Conservation (phyloP, 2,329 filamentous ascomycete genomes). For the Thermothelomyces thermophilus region DNA sequence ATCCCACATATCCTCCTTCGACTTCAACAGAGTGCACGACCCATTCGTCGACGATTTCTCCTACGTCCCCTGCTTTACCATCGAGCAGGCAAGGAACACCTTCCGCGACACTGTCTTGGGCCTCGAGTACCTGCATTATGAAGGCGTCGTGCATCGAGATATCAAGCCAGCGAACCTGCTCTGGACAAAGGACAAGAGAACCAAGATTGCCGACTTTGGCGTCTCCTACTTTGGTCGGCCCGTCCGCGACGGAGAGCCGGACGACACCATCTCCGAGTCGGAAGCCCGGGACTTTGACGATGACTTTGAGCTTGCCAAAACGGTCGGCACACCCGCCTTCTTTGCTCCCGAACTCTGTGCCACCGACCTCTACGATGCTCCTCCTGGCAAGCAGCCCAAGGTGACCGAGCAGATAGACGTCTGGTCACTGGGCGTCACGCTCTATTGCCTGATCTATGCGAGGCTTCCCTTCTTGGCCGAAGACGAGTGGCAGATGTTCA, state of each 20-base stretch:
- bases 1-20: slow-evolving; percentile 61
- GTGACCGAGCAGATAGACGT: slow-evolving; percentile 93
- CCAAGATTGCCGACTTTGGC: slow-evolving; percentile 98
- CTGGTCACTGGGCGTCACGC: slow-evolving; percentile 92
- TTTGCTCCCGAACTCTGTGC: slow-evolving; percentile 96
- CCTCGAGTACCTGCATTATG: slow-evolving; percentile 85
- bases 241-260: slow-evolving; percentile 72
- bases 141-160: slow-evolving; percentile 76
- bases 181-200: slow-evolving; percentile 73
- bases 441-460: slow-evolving; percentile 92
- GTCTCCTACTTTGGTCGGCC: slow-evolving; percentile 94
- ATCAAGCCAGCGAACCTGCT: slow-evolving; percentile 88
- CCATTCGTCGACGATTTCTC: slow-evolving; percentile 79
- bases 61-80: slow-evolving; percentile 88
- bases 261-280: slow-evolving; percentile 68
- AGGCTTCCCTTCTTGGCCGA: slow-evolving; percentile 89
- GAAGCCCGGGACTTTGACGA: slow-evolving; percentile 86
- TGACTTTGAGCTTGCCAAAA: slow-evolving; percentile 94
- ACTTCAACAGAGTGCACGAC: slow-evolving; percentile 55
- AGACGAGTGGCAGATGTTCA: slow-evolving; percentile 87
- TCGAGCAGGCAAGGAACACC: slow-evolving; percentile 71
- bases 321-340: slow-evolving; percentile 93
- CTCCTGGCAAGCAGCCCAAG: slow-evolving; percentile 48
- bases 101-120: slow-evolving; percentile 92
- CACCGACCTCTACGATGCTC: slow-evolving; percentile 61